Conservation (phyloP, 495 filamentous ascomycete genomes). For the Tuber indicum region DNA sequence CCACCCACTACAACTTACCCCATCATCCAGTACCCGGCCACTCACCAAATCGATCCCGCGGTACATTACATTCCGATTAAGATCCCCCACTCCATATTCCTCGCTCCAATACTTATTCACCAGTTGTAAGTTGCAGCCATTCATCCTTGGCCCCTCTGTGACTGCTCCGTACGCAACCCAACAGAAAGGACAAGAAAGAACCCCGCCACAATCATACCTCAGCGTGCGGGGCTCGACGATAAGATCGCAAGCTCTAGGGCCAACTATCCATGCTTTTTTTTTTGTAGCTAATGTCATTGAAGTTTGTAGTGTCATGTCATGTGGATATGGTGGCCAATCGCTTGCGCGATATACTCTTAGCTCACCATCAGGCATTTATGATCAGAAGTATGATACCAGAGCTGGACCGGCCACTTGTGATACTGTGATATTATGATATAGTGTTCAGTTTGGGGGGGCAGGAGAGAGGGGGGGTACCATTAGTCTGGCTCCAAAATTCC, state of each 20-base stretch:
- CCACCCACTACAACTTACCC: background rate
- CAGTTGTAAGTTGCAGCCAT: background rate
- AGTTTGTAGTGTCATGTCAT: background rate
- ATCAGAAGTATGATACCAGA: background rate
- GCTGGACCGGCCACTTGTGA: background rate
- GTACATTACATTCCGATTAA: background rate
- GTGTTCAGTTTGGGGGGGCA: background rate
- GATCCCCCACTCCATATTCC: background rate
- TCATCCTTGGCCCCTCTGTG: background rate
- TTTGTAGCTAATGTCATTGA: background rate
- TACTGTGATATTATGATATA: background rate
- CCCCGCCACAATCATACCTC: background rate
- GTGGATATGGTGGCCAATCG: background rate
- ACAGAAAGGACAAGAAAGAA: background rate
- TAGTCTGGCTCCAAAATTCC: background rate
- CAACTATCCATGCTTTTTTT: background rate
- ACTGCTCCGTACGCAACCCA: background rate
- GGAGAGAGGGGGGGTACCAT: background rate
- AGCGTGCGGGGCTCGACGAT: background rate
- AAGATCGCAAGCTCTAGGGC: background rate
- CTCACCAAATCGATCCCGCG: background rate
- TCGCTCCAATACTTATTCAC: background rate
- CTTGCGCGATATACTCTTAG: background rate
- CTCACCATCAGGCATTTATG: background rate
- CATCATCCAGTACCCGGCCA: background rate